These are phyloP conservation scores for Diaporthe sp. DNA, from an alignment of 2,329 filamentous ascomycete genomes.

Conservation along the genomic window DNA sequence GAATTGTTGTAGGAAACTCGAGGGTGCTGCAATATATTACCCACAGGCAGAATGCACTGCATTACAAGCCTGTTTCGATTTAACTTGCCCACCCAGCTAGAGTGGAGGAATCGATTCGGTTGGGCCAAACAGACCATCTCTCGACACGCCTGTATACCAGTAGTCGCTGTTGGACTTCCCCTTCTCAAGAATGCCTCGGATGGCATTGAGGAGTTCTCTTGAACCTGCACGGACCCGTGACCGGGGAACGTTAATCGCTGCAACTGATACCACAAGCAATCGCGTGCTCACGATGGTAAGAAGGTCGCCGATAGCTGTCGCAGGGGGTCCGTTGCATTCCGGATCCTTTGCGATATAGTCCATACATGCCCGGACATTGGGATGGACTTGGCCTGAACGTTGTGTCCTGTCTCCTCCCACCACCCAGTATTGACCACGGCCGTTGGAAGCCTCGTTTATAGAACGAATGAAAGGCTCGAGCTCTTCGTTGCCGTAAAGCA, in stretches of 20 bases:
- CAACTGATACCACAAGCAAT: conserved; percentile 14
- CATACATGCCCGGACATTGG: background rate
- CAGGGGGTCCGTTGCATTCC: background rate
- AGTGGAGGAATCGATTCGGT: background rate
- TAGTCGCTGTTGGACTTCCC: background rate
- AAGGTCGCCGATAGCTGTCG: conserved; percentile 7
- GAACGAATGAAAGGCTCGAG: conserved; percentile 7
- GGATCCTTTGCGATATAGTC: background rate
- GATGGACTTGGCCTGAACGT: background rate
- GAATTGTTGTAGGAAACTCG: no score
- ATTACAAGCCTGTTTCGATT: no score
- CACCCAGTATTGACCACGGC: conserved; percentile 4
- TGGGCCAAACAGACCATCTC: background rate
- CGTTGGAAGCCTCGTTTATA: background rate
- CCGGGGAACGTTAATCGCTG: background rate
- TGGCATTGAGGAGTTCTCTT: background rate
- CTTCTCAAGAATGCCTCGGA: background rate
- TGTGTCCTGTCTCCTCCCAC: background rate
- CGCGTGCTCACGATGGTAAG: background rate
- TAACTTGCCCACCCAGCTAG: no score
- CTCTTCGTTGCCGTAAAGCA: conserved; percentile 21
- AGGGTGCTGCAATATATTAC: no score
- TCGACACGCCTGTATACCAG: background rate
- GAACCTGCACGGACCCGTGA: background rate
- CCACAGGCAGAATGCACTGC: no score